Conservation (phyloP, 495 filamentous ascomycete genomes). For the Glutinoglossum americanum region DNA sequence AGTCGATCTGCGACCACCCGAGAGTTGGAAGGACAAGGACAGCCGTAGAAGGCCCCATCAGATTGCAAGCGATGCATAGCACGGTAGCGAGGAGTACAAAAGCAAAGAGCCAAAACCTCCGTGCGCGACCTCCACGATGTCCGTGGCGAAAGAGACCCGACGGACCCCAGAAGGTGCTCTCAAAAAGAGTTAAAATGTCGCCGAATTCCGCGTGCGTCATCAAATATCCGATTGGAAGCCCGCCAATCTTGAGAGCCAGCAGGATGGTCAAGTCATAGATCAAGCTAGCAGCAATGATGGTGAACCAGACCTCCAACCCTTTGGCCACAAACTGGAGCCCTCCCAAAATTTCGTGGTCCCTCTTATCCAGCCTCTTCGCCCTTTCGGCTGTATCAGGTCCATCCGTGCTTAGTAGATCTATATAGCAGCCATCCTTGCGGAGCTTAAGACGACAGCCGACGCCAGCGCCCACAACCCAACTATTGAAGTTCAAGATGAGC, state of each 20-base stretch:
- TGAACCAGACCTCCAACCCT: slow-evolving; percentile 14
- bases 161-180: slow-evolving; percentile 10
- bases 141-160: slow-evolving; percentile 2
- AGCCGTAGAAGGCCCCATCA: slow-evolving; percentile 14
- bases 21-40: slow-evolving; percentile 11
- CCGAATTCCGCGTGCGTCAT: slow-evolving; percentile 11
- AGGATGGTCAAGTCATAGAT: slow-evolving; percentile 11
- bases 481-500: slow-evolving; percentile 9
- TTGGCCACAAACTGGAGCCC: slow-evolving; percentile 14
- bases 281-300: slow-evolving; percentile 11
- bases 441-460: slow-evolving; percentile 10
- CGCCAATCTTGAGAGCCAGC: slow-evolving; percentile 8
- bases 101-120: slow-evolving; percentile 2
- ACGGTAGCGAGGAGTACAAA: slow-evolving; percentile 10
- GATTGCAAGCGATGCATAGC: slow-evolving; percentile 10
- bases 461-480: slow-evolving; percentile 10
- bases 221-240: slow-evolving; percentile 12
- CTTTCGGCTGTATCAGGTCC: slow-evolving; percentile 3
- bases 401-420: too few relatives aligned
- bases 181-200: slow-evolving; percentile 9
- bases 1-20: slow-evolving; percentile 7
- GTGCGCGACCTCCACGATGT: too few relatives aligned
- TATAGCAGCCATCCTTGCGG: not conserved
- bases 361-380: slow-evolving; percentile 7
- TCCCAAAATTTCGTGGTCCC: slow-evolving; percentile 11